Evolutionary conservation across 352 stramenopile species (phyloP), one percentile per base, ranked within the genome.

Genomic region (Phytophthora syringae): DNA sequence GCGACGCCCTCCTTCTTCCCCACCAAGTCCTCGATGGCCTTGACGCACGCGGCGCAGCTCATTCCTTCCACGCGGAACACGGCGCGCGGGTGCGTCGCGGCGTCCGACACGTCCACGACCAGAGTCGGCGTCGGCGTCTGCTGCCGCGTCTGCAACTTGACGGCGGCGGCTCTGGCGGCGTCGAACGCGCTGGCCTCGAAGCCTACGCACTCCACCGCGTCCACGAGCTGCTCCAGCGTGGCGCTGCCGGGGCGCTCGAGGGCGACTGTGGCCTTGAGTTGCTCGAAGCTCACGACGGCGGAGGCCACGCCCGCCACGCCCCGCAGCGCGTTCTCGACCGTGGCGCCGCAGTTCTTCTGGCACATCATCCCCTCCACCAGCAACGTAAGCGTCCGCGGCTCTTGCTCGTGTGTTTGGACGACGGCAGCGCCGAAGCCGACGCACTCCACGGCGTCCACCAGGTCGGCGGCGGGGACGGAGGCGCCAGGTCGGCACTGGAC

Each of bases 311-410:
- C 89, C 5, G 76, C 56, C 36, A 97, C 80, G n/a, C 28, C 56
- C 12, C 70, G 67, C 57, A 98, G 74, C 39, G 92, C 86, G 45
- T 63, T 86, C 69, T 93, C 74, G n/a, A 97, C 91, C 2, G 91
- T 98, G 16, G 58, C 93, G 53, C 97, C 97, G 72, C 94, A 97
- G 76, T 98, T 98, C 52, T 98, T 98, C 83, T 98, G 94, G 55
- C 92, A 98, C 75, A 96, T 97, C 85, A 98, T 98, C 51, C 94
- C 93, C 57, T 99, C 96, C 34, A 99, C 85, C 40, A 36, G 7
- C 30, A 36, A 11, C 30, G 10, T 7, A 1, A 36, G 30, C 30
- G 30, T 36, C 30, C n/a, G n/a, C n/a, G n/a, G n/a, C n/a, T n/a
- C n/a, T n/a, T n/a, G n/a, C n/a, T n/a, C n/a, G n/a, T n/a, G n/a